Percentiles rank a stretch among this genome's conserved stretches.
Evolutionary conservation across 78 protist species (phyloP).

Genomic region (Bodo saltans): DNA sequence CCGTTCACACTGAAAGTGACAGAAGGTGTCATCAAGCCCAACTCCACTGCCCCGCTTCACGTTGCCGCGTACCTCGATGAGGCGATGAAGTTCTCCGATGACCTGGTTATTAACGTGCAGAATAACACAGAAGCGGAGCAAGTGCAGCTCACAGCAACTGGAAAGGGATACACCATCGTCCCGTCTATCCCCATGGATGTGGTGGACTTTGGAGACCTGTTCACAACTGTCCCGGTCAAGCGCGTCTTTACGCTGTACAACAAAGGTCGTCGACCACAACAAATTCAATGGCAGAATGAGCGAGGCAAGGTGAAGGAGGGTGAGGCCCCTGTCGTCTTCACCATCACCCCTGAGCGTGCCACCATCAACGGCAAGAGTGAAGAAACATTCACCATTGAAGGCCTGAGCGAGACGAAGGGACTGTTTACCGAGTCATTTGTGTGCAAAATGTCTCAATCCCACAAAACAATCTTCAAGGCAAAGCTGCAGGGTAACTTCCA

Average conservation of each 20-base stretch:
- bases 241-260: constrained; percentile 37
- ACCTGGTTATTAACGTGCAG: constrained; percentile 27
- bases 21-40: constrained; percentile 11
- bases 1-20: constrained; percentile 16
- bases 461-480: constrained; percentile 8
- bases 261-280: constrained; percentile 34
- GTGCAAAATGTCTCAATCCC: constrained; percentile 11
- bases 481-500: constrained; percentile 26
- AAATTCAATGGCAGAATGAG: constrained; percentile 32
- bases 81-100: constrained; percentile 24
- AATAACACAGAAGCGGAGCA: not conserved
- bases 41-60: not conserved
- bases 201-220: constrained; percentile 42
- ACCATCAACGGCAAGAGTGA: constrained; percentile 26
- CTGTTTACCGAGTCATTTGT: not conserved
- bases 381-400: constrained; percentile 15
- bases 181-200: not conserved
- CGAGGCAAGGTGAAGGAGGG: constrained; percentile 22
- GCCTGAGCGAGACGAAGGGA: constrained; percentile 1
- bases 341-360: constrained; percentile 32
- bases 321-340: constrained; percentile 8
- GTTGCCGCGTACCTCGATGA: constrained; percentile 42
- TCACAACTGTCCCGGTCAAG: constrained; percentile 12
- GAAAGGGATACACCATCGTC: constrained; percentile 47
- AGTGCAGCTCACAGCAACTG: constrained; percentile 36